These are phyloP conservation scores for Teratosphaeria zuluensis DNA, from an alignment of 2,329 filamentous ascomycete genomes.

Conservation along the genomic window DNA sequence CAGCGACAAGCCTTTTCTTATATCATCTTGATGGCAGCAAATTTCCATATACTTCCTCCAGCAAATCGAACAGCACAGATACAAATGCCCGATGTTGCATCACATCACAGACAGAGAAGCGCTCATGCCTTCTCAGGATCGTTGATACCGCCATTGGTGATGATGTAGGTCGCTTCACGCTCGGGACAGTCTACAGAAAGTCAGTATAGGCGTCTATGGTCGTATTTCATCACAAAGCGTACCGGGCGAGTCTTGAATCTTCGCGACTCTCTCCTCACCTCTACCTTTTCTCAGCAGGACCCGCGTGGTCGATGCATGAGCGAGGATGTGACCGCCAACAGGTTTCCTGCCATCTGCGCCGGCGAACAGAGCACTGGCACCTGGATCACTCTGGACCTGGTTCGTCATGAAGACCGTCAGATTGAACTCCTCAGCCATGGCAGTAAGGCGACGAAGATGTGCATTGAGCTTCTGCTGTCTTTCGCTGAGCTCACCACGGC, in stretches of 20 bases:
- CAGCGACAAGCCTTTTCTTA: background rate
- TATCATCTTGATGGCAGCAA: background rate
- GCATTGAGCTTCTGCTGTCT: constrained; percentile 59
- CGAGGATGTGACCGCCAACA: constrained; percentile 57
- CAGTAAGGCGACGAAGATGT: constrained; percentile 53
- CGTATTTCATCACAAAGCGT: constrained; percentile 3
- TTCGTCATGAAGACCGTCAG: constrained; percentile 57
- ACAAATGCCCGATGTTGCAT: background rate
- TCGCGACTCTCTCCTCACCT: constrained; percentile 60
- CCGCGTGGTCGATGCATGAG: constrained; percentile 58
- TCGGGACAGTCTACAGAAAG: constrained; percentile 52
- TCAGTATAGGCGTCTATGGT: constrained; percentile 11
- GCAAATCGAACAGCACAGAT: background rate
- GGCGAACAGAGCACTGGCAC: constrained; percentile 57
- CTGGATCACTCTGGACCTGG: constrained; percentile 62
- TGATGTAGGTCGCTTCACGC: constrained; percentile 59
- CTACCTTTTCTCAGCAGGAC: constrained; percentile 58
- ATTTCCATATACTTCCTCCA: background rate
- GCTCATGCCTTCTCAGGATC: constrained; percentile 52
- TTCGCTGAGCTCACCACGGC: constrained; percentile 58
- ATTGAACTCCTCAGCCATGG: constrained; percentile 64
- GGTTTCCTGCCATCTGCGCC: constrained; percentile 60
- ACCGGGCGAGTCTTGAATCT: constrained; percentile 60
- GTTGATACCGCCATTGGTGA: constrained; percentile 59
- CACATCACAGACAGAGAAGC: background rate